These are phyloP conservation scores for Penicillium fuscoglaucum DNA, from an alignment of 2,329 filamentous ascomycete genomes.

Conservation along the genomic window DNA sequence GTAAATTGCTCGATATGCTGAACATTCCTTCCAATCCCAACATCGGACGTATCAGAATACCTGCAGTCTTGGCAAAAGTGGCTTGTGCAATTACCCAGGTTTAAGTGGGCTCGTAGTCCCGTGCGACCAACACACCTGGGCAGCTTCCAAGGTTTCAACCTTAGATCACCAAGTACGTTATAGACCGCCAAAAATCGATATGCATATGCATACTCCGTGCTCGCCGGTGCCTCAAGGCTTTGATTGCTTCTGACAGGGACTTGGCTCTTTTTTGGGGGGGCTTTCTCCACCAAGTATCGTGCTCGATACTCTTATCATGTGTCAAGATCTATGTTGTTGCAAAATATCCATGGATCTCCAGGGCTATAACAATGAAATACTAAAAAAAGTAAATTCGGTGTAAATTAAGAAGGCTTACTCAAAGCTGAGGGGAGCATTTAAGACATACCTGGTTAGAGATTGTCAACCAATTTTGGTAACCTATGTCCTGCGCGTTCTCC, in stretches of 20 bases:
- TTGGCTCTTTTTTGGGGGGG: not conserved
- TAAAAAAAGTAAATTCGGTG: no score
- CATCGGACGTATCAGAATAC: conserved; percentile 3
- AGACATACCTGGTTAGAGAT: not conserved
- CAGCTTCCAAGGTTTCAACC: not conserved
- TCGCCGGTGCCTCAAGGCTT: not conserved
- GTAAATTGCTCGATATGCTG: not conserved
- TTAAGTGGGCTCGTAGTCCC: conserved; percentile 20
- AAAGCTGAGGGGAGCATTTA: not conserved
- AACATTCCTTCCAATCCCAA: not conserved
- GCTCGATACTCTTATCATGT: not conserved
- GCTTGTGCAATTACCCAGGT: conserved; percentile 16
- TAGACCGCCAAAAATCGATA: not conserved
- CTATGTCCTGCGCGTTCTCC: not conserved
- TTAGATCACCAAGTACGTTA: not conserved
- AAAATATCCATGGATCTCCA: not conserved
- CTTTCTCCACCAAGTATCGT: not conserved
- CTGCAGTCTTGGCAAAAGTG: conserved; percentile 15
- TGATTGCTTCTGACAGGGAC: not conserved
- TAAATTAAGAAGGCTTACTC: no score
- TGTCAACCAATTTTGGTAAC: no score
- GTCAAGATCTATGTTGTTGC: not conserved
- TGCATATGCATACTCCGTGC: not conserved
- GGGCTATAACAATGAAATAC: not conserved
- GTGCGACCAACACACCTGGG: conserved; percentile 20